Base-by-base conservation (phyloP, 2,329 filamentous ascomycete species). In the Xylaria sp. region DNA sequence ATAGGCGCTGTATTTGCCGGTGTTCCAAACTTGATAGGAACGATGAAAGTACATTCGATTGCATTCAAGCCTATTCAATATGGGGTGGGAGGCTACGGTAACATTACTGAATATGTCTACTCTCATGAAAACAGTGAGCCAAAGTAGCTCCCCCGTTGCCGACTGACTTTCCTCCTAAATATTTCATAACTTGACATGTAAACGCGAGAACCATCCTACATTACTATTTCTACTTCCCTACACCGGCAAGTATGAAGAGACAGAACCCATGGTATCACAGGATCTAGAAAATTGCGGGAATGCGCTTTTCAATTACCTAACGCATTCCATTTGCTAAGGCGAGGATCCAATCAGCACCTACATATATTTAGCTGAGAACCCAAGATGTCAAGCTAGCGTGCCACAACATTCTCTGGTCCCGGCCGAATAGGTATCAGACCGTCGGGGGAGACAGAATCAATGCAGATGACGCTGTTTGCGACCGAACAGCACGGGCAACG, bases 311-410 rank as follows among this genome's bases (percentile, higher is more conserved):
- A 39, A 55, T 39, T 48, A 55, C 46, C 49, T 56, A 54, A 48
- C 20, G n/a, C 28, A 56, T 33, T 28, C 23, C 25, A 13, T 55
- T 36, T 49, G 31, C 23, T 55, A 62, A 28, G 43, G 15, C 28
- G 43, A 3, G 52, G 43, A 49, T 36, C 67, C 54, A 62, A 66
- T 36, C 58, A 70, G 49, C 61, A 33, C 36, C 31, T 25, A 36
- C 39, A 62, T 46, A 33, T 43, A 61, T n/a, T 41, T 39, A 39
- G 39, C 48, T 28, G n/a, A 62, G 54, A 52, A 46, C 46, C 43
- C 33, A 56, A 65, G 49, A 65, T n/a, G 65, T 60, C 57, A 60
- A 58, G 61, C 33, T 64, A 39, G 36, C 23, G 68, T 70, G 43
- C 28, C 57, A 67, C 64, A 15, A 39, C 68, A 62, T 70, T 61